Conservation (phyloP, 495 filamentous ascomycete genomes). For the Thozetella sp. region DNA sequence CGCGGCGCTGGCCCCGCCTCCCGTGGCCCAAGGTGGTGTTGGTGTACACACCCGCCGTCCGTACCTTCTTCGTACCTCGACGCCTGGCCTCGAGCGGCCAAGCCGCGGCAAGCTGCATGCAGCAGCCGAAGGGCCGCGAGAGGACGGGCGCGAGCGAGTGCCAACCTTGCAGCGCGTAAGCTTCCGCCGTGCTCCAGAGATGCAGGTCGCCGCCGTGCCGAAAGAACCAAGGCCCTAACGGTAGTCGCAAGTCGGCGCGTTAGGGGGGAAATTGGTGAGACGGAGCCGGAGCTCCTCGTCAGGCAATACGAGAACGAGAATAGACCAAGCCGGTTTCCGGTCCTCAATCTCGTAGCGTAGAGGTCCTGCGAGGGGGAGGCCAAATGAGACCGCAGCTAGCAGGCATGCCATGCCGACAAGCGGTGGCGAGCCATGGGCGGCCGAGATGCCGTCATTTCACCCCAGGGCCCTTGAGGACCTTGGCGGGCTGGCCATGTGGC, state of each 20-base stretch:
- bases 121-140: background rate
- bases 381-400: too few species aligned
- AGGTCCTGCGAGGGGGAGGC: too few species aligned
- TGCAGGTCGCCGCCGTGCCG: background rate
- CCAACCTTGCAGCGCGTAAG: conserved; percentile 2
- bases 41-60: too few species aligned
- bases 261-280: too few species aligned
- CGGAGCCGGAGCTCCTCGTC: too few species aligned
- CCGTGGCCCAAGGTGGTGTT: background rate
- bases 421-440: too few species aligned
- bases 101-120: background rate
- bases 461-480: background rate
- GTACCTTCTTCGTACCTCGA: background rate
- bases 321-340: too few species aligned
- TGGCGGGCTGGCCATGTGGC: background rate
- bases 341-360: too few species aligned
- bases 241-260: background rate
- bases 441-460: too few species aligned
- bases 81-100: background rate
- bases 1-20: background rate
- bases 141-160: background rate
- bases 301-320: too few species aligned
- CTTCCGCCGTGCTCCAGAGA: background rate
- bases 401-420: too few species aligned
- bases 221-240: background rate